phyloP scores from a whole-genome alignment of 805 yeast genomes.

The Hagleromyces aurorensis region DNA sequence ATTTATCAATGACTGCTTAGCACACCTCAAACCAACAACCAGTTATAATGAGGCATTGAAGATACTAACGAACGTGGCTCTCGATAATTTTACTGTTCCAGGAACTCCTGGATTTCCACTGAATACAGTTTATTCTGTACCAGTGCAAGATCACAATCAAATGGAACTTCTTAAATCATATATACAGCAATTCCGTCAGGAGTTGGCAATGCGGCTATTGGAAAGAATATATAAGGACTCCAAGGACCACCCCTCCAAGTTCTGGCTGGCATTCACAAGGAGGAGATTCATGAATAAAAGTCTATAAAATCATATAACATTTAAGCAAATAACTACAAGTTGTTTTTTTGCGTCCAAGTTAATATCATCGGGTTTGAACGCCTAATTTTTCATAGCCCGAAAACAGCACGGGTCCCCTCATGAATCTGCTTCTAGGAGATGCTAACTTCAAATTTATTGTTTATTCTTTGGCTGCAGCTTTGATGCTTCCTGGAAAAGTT shows the following conservation, averaged over 20 bases:
- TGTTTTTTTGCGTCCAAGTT: too few species aligned
- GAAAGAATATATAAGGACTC: conserved; percentile 61
- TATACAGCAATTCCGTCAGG: conserved; percentile 91
- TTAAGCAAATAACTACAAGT: too few species aligned
- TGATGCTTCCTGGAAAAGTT: conserved; percentile 45
- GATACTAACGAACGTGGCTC: conserved; percentile 71
- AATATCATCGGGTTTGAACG: too few species aligned
- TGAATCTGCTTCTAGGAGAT: too few species aligned
- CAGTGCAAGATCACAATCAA: conserved; percentile 69
- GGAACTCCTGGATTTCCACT: conserved; percentile 95
- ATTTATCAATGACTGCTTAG: conserved; percentile 77
- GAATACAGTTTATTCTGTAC: conserved; percentile 58
- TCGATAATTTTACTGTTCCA: conserved; percentile 85
- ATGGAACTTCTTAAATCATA: conserved; percentile 74
- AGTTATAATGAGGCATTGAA: conserved; percentile 53
- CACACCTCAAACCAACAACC: conserved; percentile 44
- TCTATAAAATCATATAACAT: too few species aligned
- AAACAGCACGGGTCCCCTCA: too few species aligned
- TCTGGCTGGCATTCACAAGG: conserved; percentile 93
- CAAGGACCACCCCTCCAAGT: conserved; percentile 63
- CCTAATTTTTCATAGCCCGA: too few species aligned
- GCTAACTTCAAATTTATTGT: conserved; percentile 1
- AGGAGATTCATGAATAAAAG: conserved; percentile 94
- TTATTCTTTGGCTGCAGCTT: conserved; percentile 10
- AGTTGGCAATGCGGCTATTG: conserved; percentile 73